Conservation (phyloP, 139 green algal genomes). For the Nannochloris sp. region DNA sequence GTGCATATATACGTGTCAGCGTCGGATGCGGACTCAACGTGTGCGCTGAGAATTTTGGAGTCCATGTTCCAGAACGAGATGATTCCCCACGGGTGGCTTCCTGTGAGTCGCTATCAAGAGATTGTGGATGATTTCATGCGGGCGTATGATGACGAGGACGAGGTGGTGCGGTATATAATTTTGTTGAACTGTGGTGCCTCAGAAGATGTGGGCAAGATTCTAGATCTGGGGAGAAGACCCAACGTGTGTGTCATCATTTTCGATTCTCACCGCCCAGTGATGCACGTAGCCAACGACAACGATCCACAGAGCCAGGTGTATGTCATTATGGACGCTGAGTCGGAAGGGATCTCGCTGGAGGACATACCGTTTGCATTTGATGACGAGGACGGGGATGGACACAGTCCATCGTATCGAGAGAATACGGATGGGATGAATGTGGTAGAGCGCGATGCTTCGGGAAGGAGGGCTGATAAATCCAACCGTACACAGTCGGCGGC, state of each 20-base stretch:
- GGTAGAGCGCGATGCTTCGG: slow-evolving; percentile 4
- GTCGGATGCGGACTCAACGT: slow-evolving; percentile 57
- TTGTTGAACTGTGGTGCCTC: slow-evolving; percentile 82
- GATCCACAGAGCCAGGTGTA: slow-evolving; percentile 3
- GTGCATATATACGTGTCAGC: slow-evolving; percentile 55
- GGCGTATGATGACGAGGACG: slow-evolving; percentile 1
- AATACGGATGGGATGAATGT: slow-evolving; percentile 29
- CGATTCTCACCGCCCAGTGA: slow-evolving; percentile 61
- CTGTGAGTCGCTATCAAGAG: slow-evolving; percentile 30
- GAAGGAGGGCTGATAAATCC: neutral
- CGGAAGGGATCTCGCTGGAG: slow-evolving; percentile 8
- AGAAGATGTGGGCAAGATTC: slow-evolving; percentile 44
- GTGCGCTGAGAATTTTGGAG: slow-evolving; percentile 54
- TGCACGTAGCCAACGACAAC: slow-evolving; percentile 30
- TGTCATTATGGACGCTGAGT: slow-evolving; percentile 22
- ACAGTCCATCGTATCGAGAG: slow-evolving; percentile 18
- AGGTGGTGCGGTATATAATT: slow-evolving; percentile 21
- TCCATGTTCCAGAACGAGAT: slow-evolving; percentile 29
- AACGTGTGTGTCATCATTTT: slow-evolving; percentile 67
- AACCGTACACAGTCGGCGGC: neutral
- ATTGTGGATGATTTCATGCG: slow-evolving; percentile 17
- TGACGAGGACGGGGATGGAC: slow-evolving; percentile 36
- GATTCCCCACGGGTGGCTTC: slow-evolving; percentile 27
- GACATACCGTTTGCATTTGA: slow-evolving; percentile 23
- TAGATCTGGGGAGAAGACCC: slow-evolving; percentile 17